Evolutionary conservation across 805 yeast species (phyloP).

Genomic region (Candida cerambycidarum): DNA sequence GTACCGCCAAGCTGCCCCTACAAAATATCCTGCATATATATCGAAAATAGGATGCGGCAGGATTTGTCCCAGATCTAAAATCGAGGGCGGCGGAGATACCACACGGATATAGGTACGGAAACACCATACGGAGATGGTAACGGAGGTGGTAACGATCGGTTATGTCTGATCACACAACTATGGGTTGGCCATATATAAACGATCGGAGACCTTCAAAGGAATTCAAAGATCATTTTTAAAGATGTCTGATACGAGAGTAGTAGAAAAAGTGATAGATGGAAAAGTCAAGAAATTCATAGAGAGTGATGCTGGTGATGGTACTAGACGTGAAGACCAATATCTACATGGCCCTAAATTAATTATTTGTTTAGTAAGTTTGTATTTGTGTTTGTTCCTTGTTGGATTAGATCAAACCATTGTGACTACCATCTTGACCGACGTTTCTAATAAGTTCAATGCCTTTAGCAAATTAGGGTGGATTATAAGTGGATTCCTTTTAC

Average conservation of each 20-base stretch:
- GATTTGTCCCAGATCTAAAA: too few relatives aligned
- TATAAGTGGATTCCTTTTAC: slow-evolving; percentile 34
- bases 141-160: too few relatives aligned
- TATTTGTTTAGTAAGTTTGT: slow-evolving; percentile 27
- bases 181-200: too few relatives aligned
- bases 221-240: too few relatives aligned
- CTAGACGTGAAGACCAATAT: slow-evolving; percentile 37
- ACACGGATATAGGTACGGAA: too few relatives aligned
- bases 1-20: too few relatives aligned
- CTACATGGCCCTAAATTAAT: slow-evolving; percentile 27
- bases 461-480: slow-evolving; percentile 38
- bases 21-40: too few relatives aligned
- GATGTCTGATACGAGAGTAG: background rate
- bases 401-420: slow-evolving; percentile 44
- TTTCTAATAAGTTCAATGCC: slow-evolving; percentile 36
- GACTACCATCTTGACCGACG: slow-evolving; percentile 31
- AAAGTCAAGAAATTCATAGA: slow-evolving; percentile 25
- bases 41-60: too few relatives aligned
- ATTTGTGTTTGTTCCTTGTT: slow-evolving; percentile 31
- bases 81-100: slow-evolving; percentile 14
- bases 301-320: slow-evolving; percentile 46
- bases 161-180: too few relatives aligned
- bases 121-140: too few relatives aligned
- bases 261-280: background rate
- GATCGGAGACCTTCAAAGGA: too few relatives aligned